These are phyloP conservation scores for Plasmodium gaboni DNA, from an alignment of 169 alveolate genomes.

Conservation along the genomic window DNA sequence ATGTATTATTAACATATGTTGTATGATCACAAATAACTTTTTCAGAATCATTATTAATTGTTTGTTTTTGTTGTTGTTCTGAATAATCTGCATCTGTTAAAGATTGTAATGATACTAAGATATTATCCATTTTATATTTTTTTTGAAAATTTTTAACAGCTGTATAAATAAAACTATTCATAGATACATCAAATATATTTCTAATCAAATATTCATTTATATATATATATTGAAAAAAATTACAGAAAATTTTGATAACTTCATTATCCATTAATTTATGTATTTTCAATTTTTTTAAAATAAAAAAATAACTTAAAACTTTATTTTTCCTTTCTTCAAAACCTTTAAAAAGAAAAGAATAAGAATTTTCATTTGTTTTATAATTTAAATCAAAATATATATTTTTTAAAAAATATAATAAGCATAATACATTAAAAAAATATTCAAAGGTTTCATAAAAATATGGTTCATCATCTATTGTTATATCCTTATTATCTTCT, in stretches of 20 bases:
- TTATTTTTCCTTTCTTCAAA: constrained; percentile 71
- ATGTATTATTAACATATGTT: not conserved
- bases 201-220: constrained; percentile 63
- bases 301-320: constrained; percentile 44
- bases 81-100: too few species aligned
- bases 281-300: constrained; percentile 40
- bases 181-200: constrained; percentile 45
- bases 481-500: constrained; percentile 10
- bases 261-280: constrained; percentile 61
- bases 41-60: not conserved
- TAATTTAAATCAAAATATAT: constrained; percentile 52
- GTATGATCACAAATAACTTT: not conserved
- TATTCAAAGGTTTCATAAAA: constrained; percentile 64
- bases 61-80: not conserved
- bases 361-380: constrained; percentile 69
- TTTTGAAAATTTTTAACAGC: constrained; percentile 43
- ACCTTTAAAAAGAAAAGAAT: constrained; percentile 73
- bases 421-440: constrained; percentile 36
- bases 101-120: too few species aligned
- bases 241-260: constrained; percentile 60
- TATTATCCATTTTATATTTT: constrained; percentile 12
- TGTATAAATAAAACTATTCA: constrained; percentile 33
- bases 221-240: constrained; percentile 60
- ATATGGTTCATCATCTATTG: constrained; percentile 5
- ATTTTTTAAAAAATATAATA: constrained; percentile 70